A percentile compares a stretch with the other conserved stretches of the same genome.
These are phyloP conservation scores for Rhodotorula sphaerocarpa DNA, from an alignment of 768 basidiomycete species.

Conservation along the genomic window DNA sequence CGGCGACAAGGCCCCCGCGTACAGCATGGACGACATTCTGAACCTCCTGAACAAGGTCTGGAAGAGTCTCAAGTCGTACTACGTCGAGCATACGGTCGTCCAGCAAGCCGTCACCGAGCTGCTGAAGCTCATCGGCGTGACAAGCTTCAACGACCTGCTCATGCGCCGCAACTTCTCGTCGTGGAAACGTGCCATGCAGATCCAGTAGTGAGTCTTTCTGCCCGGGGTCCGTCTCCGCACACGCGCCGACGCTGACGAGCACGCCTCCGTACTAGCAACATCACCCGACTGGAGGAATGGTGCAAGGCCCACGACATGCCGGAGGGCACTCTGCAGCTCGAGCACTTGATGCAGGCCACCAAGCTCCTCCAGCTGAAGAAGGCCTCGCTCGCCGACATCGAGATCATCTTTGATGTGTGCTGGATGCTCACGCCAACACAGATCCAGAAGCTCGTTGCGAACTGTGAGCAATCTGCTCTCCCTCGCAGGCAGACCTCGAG, in stretches of 20 bases:
- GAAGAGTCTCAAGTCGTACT: constrained; percentile 96
- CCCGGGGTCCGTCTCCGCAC: too few species aligned
- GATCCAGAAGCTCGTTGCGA: constrained; percentile 95
- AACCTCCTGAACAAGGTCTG: constrained; percentile 95
- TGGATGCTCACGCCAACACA: constrained; percentile 99
- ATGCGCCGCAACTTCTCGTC: constrained; percentile 99
- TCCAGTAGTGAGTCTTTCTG: constrained; percentile 63
- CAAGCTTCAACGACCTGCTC: constrained; percentile 93
- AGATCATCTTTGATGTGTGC: constrained; percentile 96
- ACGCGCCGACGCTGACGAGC: too few species aligned
- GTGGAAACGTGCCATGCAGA: constrained; percentile 99
- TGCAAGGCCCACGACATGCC: constrained; percentile 99
- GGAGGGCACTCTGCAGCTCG: constrained; percentile 90
- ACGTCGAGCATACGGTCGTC: constrained; percentile 93
- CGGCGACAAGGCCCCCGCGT: constrained; percentile 78
- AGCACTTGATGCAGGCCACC: constrained; percentile 99
- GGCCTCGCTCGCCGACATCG: constrained; percentile 88
- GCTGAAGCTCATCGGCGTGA: constrained; percentile 88
- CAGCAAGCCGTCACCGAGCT: constrained; percentile 92
- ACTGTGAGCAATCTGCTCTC: constrained; percentile 23
- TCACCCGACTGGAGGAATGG: constrained; percentile 81
- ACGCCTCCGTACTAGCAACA: constrained; percentile 29
- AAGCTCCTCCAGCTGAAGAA: constrained; percentile 97
- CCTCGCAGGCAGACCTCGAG: too few species aligned
- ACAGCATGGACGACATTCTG: constrained; percentile 94